phyloP scores from a whole-genome alignment of 768 basidiomycete genomes.

The Podaxis mareebaensis region DNA sequence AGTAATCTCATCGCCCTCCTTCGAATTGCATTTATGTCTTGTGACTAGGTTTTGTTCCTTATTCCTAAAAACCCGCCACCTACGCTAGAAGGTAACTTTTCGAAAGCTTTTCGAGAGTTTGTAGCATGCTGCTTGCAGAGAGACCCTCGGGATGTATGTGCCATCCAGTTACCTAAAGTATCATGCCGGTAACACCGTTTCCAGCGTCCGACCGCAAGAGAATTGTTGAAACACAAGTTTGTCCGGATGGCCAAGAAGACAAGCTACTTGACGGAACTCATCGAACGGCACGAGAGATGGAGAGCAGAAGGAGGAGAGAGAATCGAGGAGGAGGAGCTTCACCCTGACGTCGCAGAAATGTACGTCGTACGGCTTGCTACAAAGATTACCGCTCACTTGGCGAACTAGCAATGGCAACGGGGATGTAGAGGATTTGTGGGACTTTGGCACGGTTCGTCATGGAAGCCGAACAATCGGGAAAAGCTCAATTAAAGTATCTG shows the following conservation, averaged over 20 bases:
- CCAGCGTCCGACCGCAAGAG: constrained; percentile 92
- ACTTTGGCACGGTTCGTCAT: constrained; percentile 94
- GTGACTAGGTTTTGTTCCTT: constrained; percentile 85
- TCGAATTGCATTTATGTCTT: constrained; percentile 19
- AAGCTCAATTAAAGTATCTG: constrained; percentile 58
- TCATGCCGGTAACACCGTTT: constrained; percentile 21
- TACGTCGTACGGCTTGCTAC: constrained; percentile 35
- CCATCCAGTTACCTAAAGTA: neutral
- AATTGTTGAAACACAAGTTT: constrained; percentile 95
- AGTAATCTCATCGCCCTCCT: neutral
- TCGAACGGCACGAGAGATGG: constrained; percentile 94
- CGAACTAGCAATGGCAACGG: constrained; percentile 46
- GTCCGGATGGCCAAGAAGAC: constrained; percentile 94
- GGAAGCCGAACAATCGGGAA: constrained; percentile 72
- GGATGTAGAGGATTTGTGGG: constrained; percentile 89
- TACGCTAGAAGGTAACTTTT: constrained; percentile 85
- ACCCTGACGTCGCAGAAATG: constrained; percentile 57
- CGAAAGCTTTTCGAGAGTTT: constrained; percentile 92
- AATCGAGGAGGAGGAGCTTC: constrained; percentile 68
- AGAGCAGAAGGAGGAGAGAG: constrained; percentile 84
- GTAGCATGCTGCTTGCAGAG: constrained; percentile 90
- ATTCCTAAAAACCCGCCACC: constrained; percentile 99
- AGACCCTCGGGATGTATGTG: constrained; percentile 85
- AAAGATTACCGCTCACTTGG: constrained; percentile 5
- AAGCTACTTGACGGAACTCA: constrained; percentile 91